These are phyloP conservation scores for Chrysoporthe austroafricana DNA, from an alignment of 2,329 filamentous ascomycete species.

Conservation along the genomic window DNA sequence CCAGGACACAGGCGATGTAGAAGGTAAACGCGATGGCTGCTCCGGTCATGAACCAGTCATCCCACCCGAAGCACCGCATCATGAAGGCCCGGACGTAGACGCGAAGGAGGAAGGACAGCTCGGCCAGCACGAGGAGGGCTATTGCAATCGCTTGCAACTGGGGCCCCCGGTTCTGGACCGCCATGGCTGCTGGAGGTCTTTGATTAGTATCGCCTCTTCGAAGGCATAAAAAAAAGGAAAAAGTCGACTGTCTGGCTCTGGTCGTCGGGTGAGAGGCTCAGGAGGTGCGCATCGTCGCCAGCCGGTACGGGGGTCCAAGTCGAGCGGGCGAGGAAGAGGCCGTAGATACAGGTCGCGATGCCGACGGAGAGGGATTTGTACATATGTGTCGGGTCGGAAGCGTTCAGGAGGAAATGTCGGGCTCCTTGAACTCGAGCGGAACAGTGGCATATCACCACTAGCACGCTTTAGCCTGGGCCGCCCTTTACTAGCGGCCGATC, in stretches of 20 bases:
- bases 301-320: no score
- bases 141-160: conserved; percentile 40
- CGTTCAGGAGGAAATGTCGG: not conserved
- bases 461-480: not conserved
- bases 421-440: not conserved
- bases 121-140: conserved; percentile 35
- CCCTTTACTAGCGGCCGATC: conserved; percentile 1
- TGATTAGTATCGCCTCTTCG: not conserved
- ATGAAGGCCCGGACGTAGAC: conserved; percentile 41
- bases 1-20: conserved; percentile 40
- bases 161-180: conserved; percentile 39
- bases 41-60: conserved; percentile 45
- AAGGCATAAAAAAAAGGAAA: no score
- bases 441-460: not conserved
- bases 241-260: not conserved
- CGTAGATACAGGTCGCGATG: not conserved
- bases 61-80: conserved; percentile 44
- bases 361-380: not conserved
- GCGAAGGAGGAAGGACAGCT: conserved; percentile 38
- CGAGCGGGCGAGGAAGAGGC: not conserved
- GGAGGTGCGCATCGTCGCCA: not conserved
- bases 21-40: conserved; percentile 42
- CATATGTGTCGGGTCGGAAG: not conserved
- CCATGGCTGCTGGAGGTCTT: conserved; percentile 14
- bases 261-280: not conserved